Conservation (phyloP, 805 yeast genomes). For the Candida michaelii region DNA sequence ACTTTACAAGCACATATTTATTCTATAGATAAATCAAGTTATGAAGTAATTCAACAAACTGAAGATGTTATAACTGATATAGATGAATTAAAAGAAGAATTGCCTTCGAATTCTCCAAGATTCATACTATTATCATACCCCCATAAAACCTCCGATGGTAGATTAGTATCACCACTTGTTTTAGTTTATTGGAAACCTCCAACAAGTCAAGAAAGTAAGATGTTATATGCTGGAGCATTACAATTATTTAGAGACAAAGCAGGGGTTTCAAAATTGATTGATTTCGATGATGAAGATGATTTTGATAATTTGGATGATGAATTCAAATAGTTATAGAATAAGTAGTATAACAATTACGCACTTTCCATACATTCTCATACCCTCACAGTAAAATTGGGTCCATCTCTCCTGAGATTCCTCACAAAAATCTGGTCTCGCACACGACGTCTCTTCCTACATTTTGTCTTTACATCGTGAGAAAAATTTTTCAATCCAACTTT, state of each 20-base stretch:
- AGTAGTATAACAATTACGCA: background rate
- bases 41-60: slow-evolving; percentile 51
- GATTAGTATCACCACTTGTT: slow-evolving; percentile 71
- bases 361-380: background rate
- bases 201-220: slow-evolving; percentile 75
- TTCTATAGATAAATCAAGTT: slow-evolving; percentile 53
- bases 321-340: slow-evolving; percentile 10
- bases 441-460: slow-evolving; percentile 1
- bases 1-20: slow-evolving; percentile 64
- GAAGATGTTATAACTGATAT: slow-evolving; percentile 49
- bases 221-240: slow-evolving; percentile 90
- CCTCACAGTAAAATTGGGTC: slow-evolving; percentile 2
- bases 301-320: slow-evolving; percentile 54
- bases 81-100: slow-evolving; percentile 66
- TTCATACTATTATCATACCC: slow-evolving; percentile 79
- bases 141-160: slow-evolving; percentile 64
- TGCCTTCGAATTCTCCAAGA: slow-evolving; percentile 83
- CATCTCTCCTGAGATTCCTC: background rate
- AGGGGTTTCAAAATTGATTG: slow-evolving; percentile 67
- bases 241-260: slow-evolving; percentile 76
- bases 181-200: slow-evolving; percentile 87
- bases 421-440: background rate
- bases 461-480: background rate
- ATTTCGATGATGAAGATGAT: slow-evolving; percentile 68
- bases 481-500: slow-evolving; percentile 10